phyloP scores from a whole-genome alignment of 139 green algal genomes.

The Micractinium conductrix region DNA sequence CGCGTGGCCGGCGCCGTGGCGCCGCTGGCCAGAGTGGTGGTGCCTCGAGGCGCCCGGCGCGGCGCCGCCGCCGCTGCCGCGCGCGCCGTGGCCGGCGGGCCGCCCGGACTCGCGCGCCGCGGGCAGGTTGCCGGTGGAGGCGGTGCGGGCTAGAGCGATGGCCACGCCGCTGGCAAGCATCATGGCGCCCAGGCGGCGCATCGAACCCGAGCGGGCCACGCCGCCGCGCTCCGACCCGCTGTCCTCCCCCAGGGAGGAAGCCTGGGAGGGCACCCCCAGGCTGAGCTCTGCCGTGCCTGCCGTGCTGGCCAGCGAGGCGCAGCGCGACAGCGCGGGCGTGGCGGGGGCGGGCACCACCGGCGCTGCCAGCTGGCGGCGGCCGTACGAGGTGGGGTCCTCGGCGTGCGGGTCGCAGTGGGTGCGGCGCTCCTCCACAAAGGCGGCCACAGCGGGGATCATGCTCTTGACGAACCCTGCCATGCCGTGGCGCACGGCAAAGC shows the following conservation, averaged over 20 bases:
- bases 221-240: not conserved
- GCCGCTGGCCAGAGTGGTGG: not conserved
- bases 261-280: too few relatives aligned
- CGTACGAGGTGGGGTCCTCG: slow-evolving; percentile 44
- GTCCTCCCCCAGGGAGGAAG: not conserved
- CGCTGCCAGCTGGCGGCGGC: slow-evolving; percentile 11
- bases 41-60: not conserved
- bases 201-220: not conserved
- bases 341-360: not conserved
- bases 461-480: slow-evolving; percentile 92
- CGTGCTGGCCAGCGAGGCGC: not conserved
- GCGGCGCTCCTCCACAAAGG: slow-evolving; percentile 72
- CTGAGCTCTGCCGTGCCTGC: not conserved
- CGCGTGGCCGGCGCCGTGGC: not conserved
- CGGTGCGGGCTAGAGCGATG: slow-evolving; percentile 36
- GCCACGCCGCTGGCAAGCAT: slow-evolving; percentile 51
- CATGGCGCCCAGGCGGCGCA: slow-evolving; percentile 41
- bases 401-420: slow-evolving; percentile 37
- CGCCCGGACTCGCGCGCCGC: not conserved
- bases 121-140: not conserved
- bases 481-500: slow-evolving; percentile 75
- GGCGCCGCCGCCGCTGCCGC: not conserved
- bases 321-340: not conserved
- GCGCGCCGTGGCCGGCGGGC: not conserved
- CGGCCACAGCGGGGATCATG: slow-evolving; percentile 62